A percentile compares a stretch with the other conserved stretches of the same genome.
phyloP scores from a whole-genome alignment of 306 rosid species.

The Sicyos edulis region DNA sequence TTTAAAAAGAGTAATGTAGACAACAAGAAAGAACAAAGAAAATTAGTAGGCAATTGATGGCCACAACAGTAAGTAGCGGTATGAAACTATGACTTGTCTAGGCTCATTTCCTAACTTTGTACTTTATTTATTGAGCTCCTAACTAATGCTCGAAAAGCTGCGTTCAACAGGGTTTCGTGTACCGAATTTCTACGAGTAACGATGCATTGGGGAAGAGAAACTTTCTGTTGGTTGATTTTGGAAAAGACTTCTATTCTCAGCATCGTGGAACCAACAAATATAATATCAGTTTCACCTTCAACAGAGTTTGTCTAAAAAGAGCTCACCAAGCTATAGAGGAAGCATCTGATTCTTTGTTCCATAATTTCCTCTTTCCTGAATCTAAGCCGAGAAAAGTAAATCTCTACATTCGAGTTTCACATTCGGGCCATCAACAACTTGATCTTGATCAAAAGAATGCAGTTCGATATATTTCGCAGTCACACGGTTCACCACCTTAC shows the following conservation, averaged over 20 bases:
- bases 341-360: conserved; percentile 21
- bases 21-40: too few relatives aligned
- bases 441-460: conserved; percentile 10
- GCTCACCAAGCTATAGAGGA: conserved; percentile 31
- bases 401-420: background rate
- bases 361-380: conserved; percentile 26
- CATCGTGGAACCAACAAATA: conserved; percentile 20
- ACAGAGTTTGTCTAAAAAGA: conserved; percentile 31
- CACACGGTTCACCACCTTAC: conserved; percentile 29
- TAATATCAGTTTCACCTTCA: conserved; percentile 36
- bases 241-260: conserved; percentile 17
- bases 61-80: background rate
- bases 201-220: background rate
- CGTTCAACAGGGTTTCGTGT: conserved; percentile 23
- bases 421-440: background rate
- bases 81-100: too few relatives aligned
- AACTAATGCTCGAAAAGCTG: background rate
- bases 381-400: background rate
- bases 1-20: too few relatives aligned
- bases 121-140: background rate
- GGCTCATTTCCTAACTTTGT: background rate
- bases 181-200: background rate
- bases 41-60: background rate
- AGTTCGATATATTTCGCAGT: conserved; percentile 12
- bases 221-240: conserved; percentile 26